A percentile compares a stretch with the other conserved stretches of the same genome.
Conservation (phyloP, 2,329 filamentous ascomycete genomes). For the Sporothrix protearum region DNA sequence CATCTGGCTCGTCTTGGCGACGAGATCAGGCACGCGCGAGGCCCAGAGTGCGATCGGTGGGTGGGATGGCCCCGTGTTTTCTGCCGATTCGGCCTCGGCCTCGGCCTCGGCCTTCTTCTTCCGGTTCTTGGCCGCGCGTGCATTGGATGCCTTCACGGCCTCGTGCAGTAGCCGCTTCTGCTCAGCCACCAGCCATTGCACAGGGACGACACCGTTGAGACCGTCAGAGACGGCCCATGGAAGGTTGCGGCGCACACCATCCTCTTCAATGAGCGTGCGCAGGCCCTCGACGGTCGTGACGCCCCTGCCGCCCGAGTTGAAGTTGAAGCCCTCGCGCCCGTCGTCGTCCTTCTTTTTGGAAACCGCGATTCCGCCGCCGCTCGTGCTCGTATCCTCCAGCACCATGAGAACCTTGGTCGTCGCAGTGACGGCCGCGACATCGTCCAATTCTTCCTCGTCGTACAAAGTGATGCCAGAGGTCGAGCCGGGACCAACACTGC, state of each 20-base stretch:
- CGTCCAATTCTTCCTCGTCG: conserved; percentile 24
- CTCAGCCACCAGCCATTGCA: conserved; percentile 28
- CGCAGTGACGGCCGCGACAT: conserved; percentile 27
- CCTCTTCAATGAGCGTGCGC: conserved; percentile 40
- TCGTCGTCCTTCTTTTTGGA: conserved; percentile 22
- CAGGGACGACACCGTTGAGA: conserved; percentile 29
- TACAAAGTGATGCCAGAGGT: conserved; percentile 16
- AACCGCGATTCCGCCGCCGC: conserved; percentile 31
- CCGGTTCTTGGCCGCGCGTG: neutral
- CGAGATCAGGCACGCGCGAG: conserved; percentile 22
- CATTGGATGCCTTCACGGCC: conserved; percentile 9
- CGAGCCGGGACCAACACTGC: neutral
- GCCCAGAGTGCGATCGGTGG: conserved; percentile 14
- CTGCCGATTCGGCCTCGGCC: neutral
- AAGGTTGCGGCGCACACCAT: conserved; percentile 43
- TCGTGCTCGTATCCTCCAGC: conserved; percentile 31
- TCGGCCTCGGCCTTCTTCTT: neutral
- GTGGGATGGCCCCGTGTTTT: neutral
- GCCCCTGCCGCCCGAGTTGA: conserved; percentile 20
- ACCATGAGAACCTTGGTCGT: conserved; percentile 37
- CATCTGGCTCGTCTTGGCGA: conserved; percentile 31
- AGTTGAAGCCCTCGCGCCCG: neutral
- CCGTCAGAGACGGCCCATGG: conserved; percentile 36
- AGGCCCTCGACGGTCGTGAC: conserved; percentile 37
- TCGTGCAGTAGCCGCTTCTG: conserved; percentile 22